Evolutionary conservation across 805 yeast species (phyloP).

Genomic region (Nakazawaea wyomingensis): DNA sequence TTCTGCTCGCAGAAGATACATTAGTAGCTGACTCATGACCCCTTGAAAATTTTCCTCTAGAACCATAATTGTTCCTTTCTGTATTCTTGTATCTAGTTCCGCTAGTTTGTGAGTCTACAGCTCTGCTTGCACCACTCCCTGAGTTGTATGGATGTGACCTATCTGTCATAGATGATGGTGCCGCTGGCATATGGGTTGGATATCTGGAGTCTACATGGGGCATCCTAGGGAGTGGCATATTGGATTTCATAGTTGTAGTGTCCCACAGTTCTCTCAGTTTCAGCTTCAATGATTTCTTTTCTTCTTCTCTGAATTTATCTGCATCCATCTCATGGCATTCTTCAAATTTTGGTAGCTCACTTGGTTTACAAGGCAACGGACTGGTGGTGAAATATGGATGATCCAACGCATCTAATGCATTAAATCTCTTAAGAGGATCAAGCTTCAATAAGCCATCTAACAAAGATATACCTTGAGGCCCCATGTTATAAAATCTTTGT

Average conservation of each 20-base stretch:
- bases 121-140: neutral
- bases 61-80: neutral
- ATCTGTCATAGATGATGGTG: neutral
- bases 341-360: constrained; percentile 60
- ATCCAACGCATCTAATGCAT: constrained; percentile 72
- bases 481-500: constrained; percentile 40
- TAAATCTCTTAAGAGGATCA: constrained; percentile 68
- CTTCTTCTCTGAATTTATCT: constrained; percentile 45
- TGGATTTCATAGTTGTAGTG: neutral
- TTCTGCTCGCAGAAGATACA: neutral
- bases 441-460: constrained; percentile 57
- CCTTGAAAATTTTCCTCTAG: neutral
- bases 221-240: neutral
- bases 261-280: constrained; percentile 8
- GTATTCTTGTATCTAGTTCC: neutral
- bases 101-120: neutral
- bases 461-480: constrained; percentile 47
- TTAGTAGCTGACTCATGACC: neutral
- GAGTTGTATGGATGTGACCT: neutral
- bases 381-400: constrained; percentile 63
- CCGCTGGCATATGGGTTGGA: neutral
- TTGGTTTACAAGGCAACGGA: constrained; percentile 58
- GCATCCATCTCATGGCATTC: constrained; percentile 89
- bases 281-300: constrained; percentile 4
- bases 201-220: constrained; percentile 1